A percentile compares a stretch with the other conserved stretches of the same genome.
Conservation (phyloP, 352 stramenopile genomes). For the Peronosclerospora sorghi region DNA sequence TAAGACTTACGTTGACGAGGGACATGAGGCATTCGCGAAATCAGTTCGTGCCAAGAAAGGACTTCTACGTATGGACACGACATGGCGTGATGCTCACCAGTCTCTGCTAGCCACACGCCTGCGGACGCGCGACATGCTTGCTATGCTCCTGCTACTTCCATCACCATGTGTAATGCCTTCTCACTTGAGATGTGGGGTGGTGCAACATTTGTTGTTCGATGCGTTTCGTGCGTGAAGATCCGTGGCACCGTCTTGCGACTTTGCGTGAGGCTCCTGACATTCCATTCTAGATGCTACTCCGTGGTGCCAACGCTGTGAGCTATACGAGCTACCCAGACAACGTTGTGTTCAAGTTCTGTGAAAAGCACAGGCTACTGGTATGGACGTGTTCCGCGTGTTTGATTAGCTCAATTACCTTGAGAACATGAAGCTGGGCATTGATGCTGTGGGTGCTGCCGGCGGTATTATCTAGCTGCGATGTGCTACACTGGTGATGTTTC, state of each 20-base stretch:
- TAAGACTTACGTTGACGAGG: slow-evolving; percentile 90
- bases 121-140: slow-evolving; percentile 93
- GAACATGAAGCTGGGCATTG: slow-evolving; percentile 94
- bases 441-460: slow-evolving; percentile 90
- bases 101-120: slow-evolving; percentile 94
- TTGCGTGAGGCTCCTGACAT: slow-evolving; percentile 91
- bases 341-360: slow-evolving; percentile 95
- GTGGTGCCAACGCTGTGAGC: slow-evolving; percentile 92
- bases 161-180: slow-evolving; percentile 90
- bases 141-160: slow-evolving; percentile 87
- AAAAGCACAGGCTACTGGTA: slow-evolving; percentile 89
- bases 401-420: slow-evolving; percentile 99
- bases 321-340: slow-evolving; percentile 97
- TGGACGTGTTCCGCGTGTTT: slow-evolving; percentile 98
- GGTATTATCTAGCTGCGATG: slow-evolving; percentile 94
- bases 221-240: slow-evolving; percentile 94
- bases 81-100: slow-evolving; percentile 97
- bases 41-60: slow-evolving; percentile 90
- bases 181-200: slow-evolving; percentile 96
- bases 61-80: slow-evolving; percentile 95
- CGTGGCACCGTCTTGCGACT: slow-evolving; percentile 89
- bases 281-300: slow-evolving; percentile 96
- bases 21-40: slow-evolving; percentile 94
- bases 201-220: slow-evolving; percentile 97
- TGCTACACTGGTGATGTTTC: slow-evolving; percentile 97